Evolutionary conservation across 2,329 filamentous ascomycete genomes (phyloP).

Genomic region (Bipolaris gigantea): DNA sequence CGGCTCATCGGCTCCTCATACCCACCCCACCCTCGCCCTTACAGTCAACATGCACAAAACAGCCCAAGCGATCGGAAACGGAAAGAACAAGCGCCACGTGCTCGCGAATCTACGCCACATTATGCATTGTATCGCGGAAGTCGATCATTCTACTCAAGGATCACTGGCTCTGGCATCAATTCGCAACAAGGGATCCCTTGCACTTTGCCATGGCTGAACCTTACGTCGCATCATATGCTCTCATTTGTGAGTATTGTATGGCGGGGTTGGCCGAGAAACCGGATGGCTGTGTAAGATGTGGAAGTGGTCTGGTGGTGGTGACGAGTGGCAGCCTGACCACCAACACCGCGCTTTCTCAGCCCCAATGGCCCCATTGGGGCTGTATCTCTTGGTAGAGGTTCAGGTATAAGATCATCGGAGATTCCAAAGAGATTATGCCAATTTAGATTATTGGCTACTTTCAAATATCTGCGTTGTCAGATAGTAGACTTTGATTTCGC

Average conservation of each 20-base stretch:
- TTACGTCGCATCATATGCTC: neutral
- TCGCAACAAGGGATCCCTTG: neutral
- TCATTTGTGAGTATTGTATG: neutral
- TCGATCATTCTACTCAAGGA: neutral
- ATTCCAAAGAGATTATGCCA: accelerated
- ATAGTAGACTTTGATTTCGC: too few relatives aligned
- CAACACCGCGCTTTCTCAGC: neutral
- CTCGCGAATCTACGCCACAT: neutral
- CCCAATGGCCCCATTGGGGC: neutral
- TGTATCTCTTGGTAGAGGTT: neutral
- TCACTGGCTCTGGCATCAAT: neutral
- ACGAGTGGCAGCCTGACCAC: neutral
- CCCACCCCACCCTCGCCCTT: too few relatives aligned
- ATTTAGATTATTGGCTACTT: neutral
- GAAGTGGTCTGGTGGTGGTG: neutral
- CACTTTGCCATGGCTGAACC: neutral
- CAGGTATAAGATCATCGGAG: too few relatives aligned
- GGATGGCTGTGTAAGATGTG: neutral
- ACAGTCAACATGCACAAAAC: neutral
- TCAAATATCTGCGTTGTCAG: neutral
- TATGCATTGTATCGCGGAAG: neutral
- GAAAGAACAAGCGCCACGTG: neutral
- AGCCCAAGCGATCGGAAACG: neutral
- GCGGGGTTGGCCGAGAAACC: neutral
- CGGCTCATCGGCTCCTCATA: neutral